Percentiles rank a stretch among this genome's conserved stretches.
phyloP scores from a whole-genome alignment of 345 rosid species.

The Rhodamnia rubescens region DNA sequence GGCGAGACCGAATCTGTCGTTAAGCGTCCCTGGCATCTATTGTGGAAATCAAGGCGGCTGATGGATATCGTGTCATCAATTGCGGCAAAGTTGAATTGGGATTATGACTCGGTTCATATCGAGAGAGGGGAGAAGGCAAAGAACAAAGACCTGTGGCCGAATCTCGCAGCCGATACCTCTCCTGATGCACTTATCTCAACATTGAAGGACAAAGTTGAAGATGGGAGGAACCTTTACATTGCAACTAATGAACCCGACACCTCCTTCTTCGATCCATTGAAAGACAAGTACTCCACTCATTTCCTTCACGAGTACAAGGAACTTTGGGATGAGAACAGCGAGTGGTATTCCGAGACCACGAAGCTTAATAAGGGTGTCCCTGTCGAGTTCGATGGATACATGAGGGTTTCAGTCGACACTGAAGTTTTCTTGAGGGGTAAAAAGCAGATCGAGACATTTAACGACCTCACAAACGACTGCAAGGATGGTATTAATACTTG shows the following conservation, averaged over 20 bases:
- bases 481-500: slow-evolving; percentile 84
- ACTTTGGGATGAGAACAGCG: slow-evolving; percentile 77
- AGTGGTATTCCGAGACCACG: slow-evolving; percentile 82
- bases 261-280: slow-evolving; percentile 64
- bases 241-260: slow-evolving; percentile 72
- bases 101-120: slow-evolving; percentile 74
- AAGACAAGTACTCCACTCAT: slow-evolving; percentile 75
- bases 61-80: slow-evolving; percentile 78
- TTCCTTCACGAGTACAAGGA: slow-evolving; percentile 76
- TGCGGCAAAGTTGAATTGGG: slow-evolving; percentile 77
- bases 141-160: slow-evolving; percentile 81
- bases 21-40: slow-evolving; percentile 76
- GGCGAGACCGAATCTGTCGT: slow-evolving; percentile 75
- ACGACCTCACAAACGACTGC: slow-evolving; percentile 84
- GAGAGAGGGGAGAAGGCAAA: slow-evolving; percentile 81
- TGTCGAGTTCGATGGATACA: slow-evolving; percentile 87
- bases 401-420: slow-evolving; percentile 80
- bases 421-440: slow-evolving; percentile 93
- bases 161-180: slow-evolving; percentile 67
- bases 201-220: slow-evolving; percentile 58
- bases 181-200: slow-evolving; percentile 54
- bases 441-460: slow-evolving; percentile 89
- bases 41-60: slow-evolving; percentile 88
- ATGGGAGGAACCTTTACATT: slow-evolving; percentile 67
- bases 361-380: slow-evolving; percentile 74